Evolutionary conservation across 225 moss, liverwort and hornwort species (phyloP).

Genomic region (Takakia lepidozioides): DNA sequence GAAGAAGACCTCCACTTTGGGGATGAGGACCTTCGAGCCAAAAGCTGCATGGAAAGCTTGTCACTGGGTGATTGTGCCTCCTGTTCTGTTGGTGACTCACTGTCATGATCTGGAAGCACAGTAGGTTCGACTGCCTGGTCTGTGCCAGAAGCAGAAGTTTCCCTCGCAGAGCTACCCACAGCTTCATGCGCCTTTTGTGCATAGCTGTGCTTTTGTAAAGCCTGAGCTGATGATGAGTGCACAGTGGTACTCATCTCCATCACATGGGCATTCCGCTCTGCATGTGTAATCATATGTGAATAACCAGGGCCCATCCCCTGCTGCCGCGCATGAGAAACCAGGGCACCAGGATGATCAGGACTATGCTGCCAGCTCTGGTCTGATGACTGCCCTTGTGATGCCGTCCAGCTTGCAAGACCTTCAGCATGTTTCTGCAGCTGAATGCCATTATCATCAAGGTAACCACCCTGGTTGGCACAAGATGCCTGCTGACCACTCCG

Average conservation of each 20-base stretch:
- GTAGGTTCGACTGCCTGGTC: slow-evolving; percentile 12
- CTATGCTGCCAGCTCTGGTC: slow-evolving; percentile 65
- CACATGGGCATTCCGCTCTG: slow-evolving; percentile 17
- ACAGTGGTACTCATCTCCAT: slow-evolving; percentile 27
- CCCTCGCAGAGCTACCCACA: slow-evolving; percentile 10
- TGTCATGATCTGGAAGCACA: slow-evolving; percentile 2
- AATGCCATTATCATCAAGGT: slow-evolving; percentile 1
- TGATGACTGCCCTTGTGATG: slow-evolving; percentile 29
- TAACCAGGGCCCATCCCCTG: slow-evolving; percentile 28
- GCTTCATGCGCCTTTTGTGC: slow-evolving; percentile 22
- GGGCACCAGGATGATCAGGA: slow-evolving; percentile 29
- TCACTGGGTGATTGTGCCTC: slow-evolving; percentile 4
- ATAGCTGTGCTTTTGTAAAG: slow-evolving; percentile 30
- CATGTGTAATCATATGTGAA: slow-evolving; percentile 2
- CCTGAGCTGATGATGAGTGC: slow-evolving; percentile 19
- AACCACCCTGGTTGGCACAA: slow-evolving; percentile 20
- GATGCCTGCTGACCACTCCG: slow-evolving; percentile 4
- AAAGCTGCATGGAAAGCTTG: slow-evolving; percentile 11
- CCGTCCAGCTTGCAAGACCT: slow-evolving; percentile 58
- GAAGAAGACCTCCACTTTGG: slow-evolving; percentile 9
- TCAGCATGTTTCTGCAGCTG: slow-evolving; percentile 44
- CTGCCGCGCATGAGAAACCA: slow-evolving; percentile 17
- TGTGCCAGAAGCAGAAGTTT: slow-evolving; percentile 1
- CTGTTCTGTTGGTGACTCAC: slow-evolving; percentile 1
- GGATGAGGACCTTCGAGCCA: slow-evolving; percentile 2